Base-by-base conservation (phyloP, 2,329 filamentous ascomycete genomes). In the Fusarium subtropicale region DNA sequence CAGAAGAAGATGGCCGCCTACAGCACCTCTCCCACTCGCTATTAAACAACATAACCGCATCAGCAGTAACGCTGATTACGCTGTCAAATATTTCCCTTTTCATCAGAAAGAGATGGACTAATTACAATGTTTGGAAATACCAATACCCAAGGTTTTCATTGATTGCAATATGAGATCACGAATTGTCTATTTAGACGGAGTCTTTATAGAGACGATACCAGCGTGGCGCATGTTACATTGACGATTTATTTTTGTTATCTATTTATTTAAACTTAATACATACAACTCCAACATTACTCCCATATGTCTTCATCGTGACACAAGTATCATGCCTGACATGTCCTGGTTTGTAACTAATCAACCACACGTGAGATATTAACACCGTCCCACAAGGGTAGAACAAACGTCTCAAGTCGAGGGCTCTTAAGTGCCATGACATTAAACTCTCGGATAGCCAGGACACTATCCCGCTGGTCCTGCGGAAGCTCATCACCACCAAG, bases 321-420 rank as follows among this genome's bases (percentile, higher is more conserved):
- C 28, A 41, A 41, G 22, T 28, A 26, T 46, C 38, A 26, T 22
- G 36, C 22, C 18, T 39, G 34, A 9, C 34, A 36, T 38, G n/a
- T 38, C 26, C 20, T 47, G 13, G 11, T 18, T 42, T 41, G 15
- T 33, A 36, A 30, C 71, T 69, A 82, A 61, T 83, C 81, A 15
- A 80, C 52, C 24, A 84, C 71, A 41, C 81, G 76, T 12, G 79
- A 77, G 60, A 83, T 64, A n/a, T 73, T 76, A 22, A 83, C 64
- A 0, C 82, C 82, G 56, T 84, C 82, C 76, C 79, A 84, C 16
- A 84, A 74, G 15, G 82, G 81, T 44, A 82, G 38, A 56, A 84
- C 33, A 50, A 81, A 80, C 0, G 76, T 73, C 60, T 84, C 81
- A 8, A 84, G 73, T 34, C 82, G 73, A 26, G 74, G 67, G 56